Conservation (phyloP, 2,329 filamentous ascomycete genomes). For the Cyphellophora attinorum region DNA sequence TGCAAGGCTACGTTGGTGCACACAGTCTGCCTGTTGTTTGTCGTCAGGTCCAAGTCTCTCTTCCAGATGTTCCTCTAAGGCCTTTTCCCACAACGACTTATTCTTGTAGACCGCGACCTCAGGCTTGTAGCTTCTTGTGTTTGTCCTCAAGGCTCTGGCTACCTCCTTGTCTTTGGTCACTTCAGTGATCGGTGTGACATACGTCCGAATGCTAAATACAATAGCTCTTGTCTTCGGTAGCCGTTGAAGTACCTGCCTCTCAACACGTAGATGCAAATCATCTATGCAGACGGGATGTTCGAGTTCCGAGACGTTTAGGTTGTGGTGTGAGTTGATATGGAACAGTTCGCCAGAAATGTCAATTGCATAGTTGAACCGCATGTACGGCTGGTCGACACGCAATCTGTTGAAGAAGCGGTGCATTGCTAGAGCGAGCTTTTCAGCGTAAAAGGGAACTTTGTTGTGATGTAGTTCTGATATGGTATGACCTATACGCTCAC, state of each 20-base stretch:
- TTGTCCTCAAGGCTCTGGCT: constrained; percentile 3
- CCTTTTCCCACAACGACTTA: constrained; percentile 4
- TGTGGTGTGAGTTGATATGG: constrained; percentile 5
- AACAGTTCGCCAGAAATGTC: constrained; percentile 3
- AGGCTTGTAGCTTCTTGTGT: constrained; percentile 1
- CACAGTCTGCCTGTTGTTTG: neutral
- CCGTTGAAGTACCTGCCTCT: constrained; percentile 3
- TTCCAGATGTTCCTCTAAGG: constrained; percentile 1
- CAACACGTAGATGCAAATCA: constrained; percentile 1
- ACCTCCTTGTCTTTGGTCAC: constrained; percentile 3
- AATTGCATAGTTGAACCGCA: constrained; percentile 6
- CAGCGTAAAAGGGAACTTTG: constrained; percentile 4
- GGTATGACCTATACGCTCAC: constrained; percentile 3
- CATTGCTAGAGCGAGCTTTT: constrained; percentile 2
- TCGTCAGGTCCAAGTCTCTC: constrained; percentile 2
- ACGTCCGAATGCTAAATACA: constrained; percentile 3
- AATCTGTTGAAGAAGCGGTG: constrained; percentile 3
- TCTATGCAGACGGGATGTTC: constrained; percentile 2
- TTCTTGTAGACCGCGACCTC: constrained; percentile 4
- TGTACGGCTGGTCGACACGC: constrained; percentile 2
- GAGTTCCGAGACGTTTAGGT: constrained; percentile 1
- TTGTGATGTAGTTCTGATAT: constrained; percentile 2
- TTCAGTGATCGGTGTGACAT: constrained; percentile 3
- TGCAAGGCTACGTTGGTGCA: neutral
- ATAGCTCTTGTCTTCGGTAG: constrained; percentile 2